Conservation (phyloP, 345 rosid species). For the Eutrema japonicum region DNA sequence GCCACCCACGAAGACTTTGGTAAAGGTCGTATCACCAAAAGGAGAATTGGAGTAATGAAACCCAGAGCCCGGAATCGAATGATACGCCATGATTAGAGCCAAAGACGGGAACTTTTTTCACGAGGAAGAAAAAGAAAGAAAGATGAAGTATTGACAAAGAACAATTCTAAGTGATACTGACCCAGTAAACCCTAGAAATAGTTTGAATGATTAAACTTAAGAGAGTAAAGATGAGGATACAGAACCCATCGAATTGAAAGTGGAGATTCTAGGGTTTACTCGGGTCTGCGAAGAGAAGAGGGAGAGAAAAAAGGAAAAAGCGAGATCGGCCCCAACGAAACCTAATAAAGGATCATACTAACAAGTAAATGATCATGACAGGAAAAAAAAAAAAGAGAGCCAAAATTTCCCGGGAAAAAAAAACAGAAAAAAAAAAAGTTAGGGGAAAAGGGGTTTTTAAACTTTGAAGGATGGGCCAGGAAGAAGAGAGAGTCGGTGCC, state of each 20-base stretch:
- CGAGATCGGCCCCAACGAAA: constrained; percentile 39
- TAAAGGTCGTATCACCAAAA: constrained; percentile 85
- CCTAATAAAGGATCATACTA: constrained; percentile 47
- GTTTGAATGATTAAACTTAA: neutral
- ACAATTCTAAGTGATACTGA: constrained; percentile 21
- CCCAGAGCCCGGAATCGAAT: constrained; percentile 60
- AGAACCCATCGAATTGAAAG: constrained; percentile 23
- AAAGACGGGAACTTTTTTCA: constrained; percentile 6
- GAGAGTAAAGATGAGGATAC: constrained; percentile 11
- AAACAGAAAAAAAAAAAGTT: constrained; percentile 37
- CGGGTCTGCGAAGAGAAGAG: constrained; percentile 30
- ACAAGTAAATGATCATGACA: constrained; percentile 38
- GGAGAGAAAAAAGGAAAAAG: constrained; percentile 8
- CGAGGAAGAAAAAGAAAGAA: neutral
- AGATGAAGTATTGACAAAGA: neutral
- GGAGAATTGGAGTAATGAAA: constrained; percentile 76
- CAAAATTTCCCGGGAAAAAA: constrained; percentile 44
- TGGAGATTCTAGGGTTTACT: constrained; percentile 44
- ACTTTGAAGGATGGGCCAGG: constrained; percentile 37
- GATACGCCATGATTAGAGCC: constrained; percentile 61
- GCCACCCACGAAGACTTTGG: constrained; percentile 90
- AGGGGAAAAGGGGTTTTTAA: constrained; percentile 29
- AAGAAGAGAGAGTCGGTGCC: constrained; percentile 30
- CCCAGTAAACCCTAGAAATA: constrained; percentile 45
- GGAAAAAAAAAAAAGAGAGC: constrained; percentile 6